These are phyloP conservation scores for Didymellaceae sp. DNA, from an alignment of 2,329 filamentous ascomycete species.

Conservation along the genomic window DNA sequence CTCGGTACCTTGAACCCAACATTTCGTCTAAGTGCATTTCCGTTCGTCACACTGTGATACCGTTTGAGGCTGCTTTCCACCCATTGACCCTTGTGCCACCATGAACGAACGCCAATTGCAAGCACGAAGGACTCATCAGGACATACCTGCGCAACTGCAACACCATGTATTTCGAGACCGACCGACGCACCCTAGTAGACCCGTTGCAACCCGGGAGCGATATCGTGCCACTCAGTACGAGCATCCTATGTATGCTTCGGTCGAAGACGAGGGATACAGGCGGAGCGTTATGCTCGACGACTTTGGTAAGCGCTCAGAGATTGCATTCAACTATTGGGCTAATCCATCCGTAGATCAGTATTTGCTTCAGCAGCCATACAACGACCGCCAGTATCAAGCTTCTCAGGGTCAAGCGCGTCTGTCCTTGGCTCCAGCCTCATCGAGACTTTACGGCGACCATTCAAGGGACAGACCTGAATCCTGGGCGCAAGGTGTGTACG, in stretches of 20 bases:
- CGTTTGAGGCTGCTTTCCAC: not conserved
- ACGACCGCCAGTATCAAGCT: slow-evolving; percentile 45
- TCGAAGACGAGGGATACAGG: slow-evolving; percentile 36
- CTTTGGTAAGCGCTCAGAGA: slow-evolving; percentile 52
- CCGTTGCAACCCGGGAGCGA: slow-evolving; percentile 28
- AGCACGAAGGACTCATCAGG: not conserved
- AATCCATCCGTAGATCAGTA: slow-evolving; percentile 40
- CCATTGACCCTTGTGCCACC: not conserved
- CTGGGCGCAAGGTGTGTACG: not conserved
- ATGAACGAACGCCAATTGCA: slow-evolving; percentile 1
- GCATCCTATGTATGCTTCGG: slow-evolving; percentile 24
- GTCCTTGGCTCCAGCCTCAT: slow-evolving; percentile 40
- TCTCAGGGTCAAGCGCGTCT: slow-evolving; percentile 45
- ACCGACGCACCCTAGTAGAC: slow-evolving; percentile 16
- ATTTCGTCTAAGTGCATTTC: not conserved
- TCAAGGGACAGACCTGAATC: not conserved
- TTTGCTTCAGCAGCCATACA: slow-evolving; percentile 41
- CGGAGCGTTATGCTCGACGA: slow-evolving; percentile 49
- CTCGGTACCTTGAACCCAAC: not conserved
- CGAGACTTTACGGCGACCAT: not conserved
- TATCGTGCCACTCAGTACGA: slow-evolving; percentile 31
- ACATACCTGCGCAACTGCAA: slow-evolving; percentile 2
- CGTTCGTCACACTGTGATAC: no score
- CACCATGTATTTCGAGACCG: slow-evolving; percentile 24
- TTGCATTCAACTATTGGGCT: not conserved